Evolutionary conservation across 192 early-diverging fungal species (phyloP), one percentile per base, ranked within the genome.

Genomic region (Chytriomyces confervae): DNA sequence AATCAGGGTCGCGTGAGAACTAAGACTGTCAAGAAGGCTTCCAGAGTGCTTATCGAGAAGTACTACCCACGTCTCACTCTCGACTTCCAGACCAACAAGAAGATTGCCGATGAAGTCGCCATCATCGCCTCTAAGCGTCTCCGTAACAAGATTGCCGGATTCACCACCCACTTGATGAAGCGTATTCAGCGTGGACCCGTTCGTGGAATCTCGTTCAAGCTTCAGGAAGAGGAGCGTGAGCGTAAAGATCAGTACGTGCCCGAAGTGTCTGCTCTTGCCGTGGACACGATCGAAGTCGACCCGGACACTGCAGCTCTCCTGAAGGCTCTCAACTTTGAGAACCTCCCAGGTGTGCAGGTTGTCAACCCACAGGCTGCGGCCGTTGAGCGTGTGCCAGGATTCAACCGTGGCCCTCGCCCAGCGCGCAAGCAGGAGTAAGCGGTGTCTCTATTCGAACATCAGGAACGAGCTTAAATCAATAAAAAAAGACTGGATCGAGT

Each of bases 61-160:
- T 99, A 99, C 93, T 99, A 99, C 89, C 97, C 98, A 73, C 89
- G 95, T 82, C 93, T 99, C 77, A 98, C 97, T 78, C 88, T 96
- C 66, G 98, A 99, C 83, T 99, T 99, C 93, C 96, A 99, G 89
- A 96, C 95, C 91, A 99, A 99, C 95, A 99, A 99, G 96, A 95
- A 94, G 87, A 97, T 98, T 83, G 88, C 88, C 79, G 93, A 94
- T 86, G 97, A 98, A 89, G 97, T 98, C 72, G 95, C 98, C 80
- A 95, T 98, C 85, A 97, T 99, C 80, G 86, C 95, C 77, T 94
- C 95, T 80, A 98, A 99, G 94, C 94, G 98, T 81, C 95, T 99
- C 86, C 95, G 98, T 82, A 99, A 99, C 93, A 97, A 99, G 94
- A 99, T 99, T 84, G 98, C 98, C 79, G 98, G 98, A 74, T 99